These are phyloP conservation scores for Somion occarium DNA, from an alignment of 1,284 basidiomycete genomes.

Conservation along the genomic window DNA sequence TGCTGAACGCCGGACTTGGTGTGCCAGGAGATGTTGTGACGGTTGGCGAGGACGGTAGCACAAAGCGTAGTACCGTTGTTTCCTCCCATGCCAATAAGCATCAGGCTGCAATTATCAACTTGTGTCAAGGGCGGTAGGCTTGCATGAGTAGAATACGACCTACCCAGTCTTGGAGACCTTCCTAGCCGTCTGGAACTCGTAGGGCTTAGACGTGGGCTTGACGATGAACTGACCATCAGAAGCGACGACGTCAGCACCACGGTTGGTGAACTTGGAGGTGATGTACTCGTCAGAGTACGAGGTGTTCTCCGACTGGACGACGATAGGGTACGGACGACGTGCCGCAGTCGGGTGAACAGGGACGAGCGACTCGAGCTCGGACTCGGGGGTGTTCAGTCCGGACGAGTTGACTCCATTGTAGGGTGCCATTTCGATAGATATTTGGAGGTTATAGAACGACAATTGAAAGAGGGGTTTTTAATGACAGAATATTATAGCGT, in stretches of 20 bases:
- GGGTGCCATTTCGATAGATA: slow-evolving; percentile 43
- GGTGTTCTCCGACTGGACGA: slow-evolving; percentile 82
- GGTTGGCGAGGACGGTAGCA: slow-evolving; percentile 95
- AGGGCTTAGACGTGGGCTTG: slow-evolving; percentile 73
- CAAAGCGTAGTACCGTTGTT: slow-evolving; percentile 97
- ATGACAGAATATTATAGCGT: slow-evolving; percentile 46
- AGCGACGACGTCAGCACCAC: slow-evolving; percentile 71
- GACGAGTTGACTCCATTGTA: slow-evolving; percentile 47
- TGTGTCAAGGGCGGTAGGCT: slow-evolving; percentile 10
- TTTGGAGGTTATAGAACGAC: slow-evolving; percentile 14
- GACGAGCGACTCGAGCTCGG: slow-evolving; percentile 58
- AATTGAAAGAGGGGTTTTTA: slow-evolving; percentile 31
- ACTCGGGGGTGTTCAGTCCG: slow-evolving; percentile 62
- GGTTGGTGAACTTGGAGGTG: slow-evolving; percentile 80
- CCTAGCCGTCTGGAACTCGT: slow-evolving; percentile 90
- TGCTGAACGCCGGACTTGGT: slow-evolving; percentile 91
- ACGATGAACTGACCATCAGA: slow-evolving; percentile 70
- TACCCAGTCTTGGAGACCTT: slow-evolving; percentile 92
- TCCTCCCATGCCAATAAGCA: slow-evolving; percentile 96
- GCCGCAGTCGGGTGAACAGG: slow-evolving; percentile 83
- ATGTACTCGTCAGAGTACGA: slow-evolving; percentile 80
- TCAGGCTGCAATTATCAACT: slow-evolving; percentile 55
- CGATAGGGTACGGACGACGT: slow-evolving; percentile 73
- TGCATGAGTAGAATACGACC: slow-evolving; percentile 28
- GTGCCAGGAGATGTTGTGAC: slow-evolving; percentile 92